These are phyloP conservation scores for Trypanosoma rangeli DNA, from an alignment of 208 protist species.

Conservation along the genomic window DNA sequence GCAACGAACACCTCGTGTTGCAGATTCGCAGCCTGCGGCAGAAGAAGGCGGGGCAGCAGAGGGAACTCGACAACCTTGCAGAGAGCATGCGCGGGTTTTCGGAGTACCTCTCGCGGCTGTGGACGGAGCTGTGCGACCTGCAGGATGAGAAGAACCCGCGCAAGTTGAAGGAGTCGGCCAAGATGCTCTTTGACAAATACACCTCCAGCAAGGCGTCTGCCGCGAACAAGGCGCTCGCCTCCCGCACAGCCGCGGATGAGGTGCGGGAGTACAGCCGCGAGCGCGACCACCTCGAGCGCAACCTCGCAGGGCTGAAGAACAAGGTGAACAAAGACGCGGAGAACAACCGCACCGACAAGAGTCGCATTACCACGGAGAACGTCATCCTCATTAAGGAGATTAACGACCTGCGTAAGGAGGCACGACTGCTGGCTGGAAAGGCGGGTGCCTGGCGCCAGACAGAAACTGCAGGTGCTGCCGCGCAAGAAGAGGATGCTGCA, in stretches of 20 bases:
- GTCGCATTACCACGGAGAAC: slow-evolving; percentile 95
- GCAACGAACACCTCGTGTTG: slow-evolving; percentile 91
- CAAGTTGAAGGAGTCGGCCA: slow-evolving; percentile 91
- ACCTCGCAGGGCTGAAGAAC: slow-evolving; percentile 91
- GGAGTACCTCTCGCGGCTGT: slow-evolving; percentile 85
- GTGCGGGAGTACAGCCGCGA: slow-evolving; percentile 95
- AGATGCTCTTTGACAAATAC: slow-evolving; percentile 92
- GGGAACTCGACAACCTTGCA: slow-evolving; percentile 84
- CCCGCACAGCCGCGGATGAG: slow-evolving; percentile 86
- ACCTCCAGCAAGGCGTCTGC: slow-evolving; percentile 47
- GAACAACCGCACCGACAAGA: slow-evolving; percentile 87
- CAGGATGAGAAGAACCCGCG: slow-evolving; percentile 57
- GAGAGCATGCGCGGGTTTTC: slow-evolving; percentile 72
- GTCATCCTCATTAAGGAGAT: slow-evolving; percentile 95
- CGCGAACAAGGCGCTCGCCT: slow-evolving; percentile 43
- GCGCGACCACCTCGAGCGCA: slow-evolving; percentile 94
- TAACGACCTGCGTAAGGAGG: slow-evolving; percentile 96
- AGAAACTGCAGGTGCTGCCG: slow-evolving; percentile 50
- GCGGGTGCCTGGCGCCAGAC: slow-evolving; percentile 53
- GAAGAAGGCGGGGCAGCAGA: slow-evolving; percentile 93
- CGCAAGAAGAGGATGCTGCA: slow-evolving; percentile 62
- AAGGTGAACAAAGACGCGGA: slow-evolving; percentile 95
- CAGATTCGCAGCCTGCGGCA: slow-evolving; percentile 92
- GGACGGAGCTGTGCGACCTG: slow-evolving; percentile 85
- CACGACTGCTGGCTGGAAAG: slow-evolving; percentile 78